Base-by-base conservation (phyloP, 345 rosid genomes). In the Psidium friedrichsthalianum region DNA sequence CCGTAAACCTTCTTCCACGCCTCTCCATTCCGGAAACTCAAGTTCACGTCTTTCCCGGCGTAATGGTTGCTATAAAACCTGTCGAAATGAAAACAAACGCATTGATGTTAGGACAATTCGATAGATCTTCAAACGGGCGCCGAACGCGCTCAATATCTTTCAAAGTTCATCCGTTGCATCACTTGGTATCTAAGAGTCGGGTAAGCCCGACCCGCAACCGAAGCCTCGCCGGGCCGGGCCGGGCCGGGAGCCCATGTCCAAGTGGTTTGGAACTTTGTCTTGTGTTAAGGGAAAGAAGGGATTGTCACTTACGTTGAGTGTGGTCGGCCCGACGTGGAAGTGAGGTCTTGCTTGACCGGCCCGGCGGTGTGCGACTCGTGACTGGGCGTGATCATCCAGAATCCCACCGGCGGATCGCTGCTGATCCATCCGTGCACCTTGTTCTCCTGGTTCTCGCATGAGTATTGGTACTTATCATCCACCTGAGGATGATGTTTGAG, bases 401-500 rank as follows among this genome's bases (percentile, higher is more conserved):
- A 89, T 42, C 93, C n/a, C 5, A 89, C 88, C 5, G 56, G n/a
- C 12, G 90, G 86, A 5, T 89, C 84, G 9, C 82, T 56, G 25
- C 90, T 85, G 47, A 90, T 91, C 93, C 93, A 91, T 1, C 93
- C 93, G 69, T 91, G 90, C 44, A 90, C 89, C 82, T 85, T 87
- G 51, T 59, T 80, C 16, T 90, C 87, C 82, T 82, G 85, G 85
- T 86, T 87, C 51, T 88, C 92, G 11, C 74, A 21, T 25, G 92
- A 90, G 84, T 89, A 91, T 29, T 90, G 89, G 83, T 90, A 90
- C 86, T 90, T 89, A 83, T 91, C 93, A 40, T 91, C 92, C 53
- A 91, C 93, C 93, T 36, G 36, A 36, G 36, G 51, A 69, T 69
- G 29, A 69, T 21, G 29, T 13, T 8, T 24, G 24, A 47, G 51